Evolutionary conservation across 768 basidiomycete species (phyloP).

Genomic region (Pseudohyphozyma bogoriensis): DNA sequence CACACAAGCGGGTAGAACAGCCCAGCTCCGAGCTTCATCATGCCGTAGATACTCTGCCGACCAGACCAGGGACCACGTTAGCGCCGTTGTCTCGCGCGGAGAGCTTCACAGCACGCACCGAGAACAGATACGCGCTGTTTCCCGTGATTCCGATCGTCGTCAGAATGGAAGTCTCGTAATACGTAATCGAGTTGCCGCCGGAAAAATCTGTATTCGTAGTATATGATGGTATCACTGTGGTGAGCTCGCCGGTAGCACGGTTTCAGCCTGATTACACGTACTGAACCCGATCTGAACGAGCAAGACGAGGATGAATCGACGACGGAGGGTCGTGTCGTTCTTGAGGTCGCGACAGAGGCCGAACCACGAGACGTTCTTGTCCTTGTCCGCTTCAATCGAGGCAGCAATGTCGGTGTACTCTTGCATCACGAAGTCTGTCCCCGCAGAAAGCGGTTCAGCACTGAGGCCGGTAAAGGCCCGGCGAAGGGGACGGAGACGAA

Average conservation of each 20-base stretch:
- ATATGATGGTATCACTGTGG: too few relatives aligned
- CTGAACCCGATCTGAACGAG: neutral
- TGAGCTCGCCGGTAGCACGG: too few relatives aligned
- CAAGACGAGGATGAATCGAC: neutral
- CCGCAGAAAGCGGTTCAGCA: too few relatives aligned
- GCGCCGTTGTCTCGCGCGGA: too few relatives aligned
- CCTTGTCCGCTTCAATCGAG: neutral
- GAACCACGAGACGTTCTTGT: neutral
- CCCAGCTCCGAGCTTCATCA: slow-evolving; percentile 12
- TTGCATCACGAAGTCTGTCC: neutral
- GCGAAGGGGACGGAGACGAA: too few relatives aligned
- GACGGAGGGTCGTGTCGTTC: neutral
- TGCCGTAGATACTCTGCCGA: slow-evolving; percentile 23
- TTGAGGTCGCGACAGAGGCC: neutral
- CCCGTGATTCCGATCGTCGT: slow-evolving; percentile 9
- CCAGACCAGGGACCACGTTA: too few relatives aligned
- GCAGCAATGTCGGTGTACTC: neutral
- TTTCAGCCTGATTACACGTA: too few relatives aligned
- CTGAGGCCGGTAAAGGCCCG: too few relatives aligned
- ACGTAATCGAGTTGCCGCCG: slow-evolving; percentile 24
- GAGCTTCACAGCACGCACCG: too few relatives aligned
- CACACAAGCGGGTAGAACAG: slow-evolving; percentile 12
- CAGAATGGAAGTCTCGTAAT: slow-evolving; percentile 17
- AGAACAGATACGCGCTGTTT: slow-evolving; percentile 11
- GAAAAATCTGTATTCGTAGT: too few relatives aligned